Percentiles rank a stretch among this genome's conserved stretches.
Conservation (phyloP, 371 early-diverging fungal species). For the Rhizopus sp. region DNA sequence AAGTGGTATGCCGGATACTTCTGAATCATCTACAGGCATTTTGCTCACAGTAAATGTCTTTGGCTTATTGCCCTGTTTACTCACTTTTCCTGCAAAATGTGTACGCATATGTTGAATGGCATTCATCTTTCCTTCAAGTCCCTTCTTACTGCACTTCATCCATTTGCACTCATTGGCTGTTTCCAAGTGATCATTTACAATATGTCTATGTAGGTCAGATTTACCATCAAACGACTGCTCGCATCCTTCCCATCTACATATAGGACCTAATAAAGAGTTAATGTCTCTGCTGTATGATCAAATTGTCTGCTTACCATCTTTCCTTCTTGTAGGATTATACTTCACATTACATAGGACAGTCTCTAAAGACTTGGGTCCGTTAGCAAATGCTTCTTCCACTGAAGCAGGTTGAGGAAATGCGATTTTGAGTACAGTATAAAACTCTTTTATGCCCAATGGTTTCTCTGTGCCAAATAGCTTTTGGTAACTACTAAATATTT, state of each 20-base stretch:
- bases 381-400: constrained; percentile 26
- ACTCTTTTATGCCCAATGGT: constrained; percentile 45
- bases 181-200: constrained; percentile 45
- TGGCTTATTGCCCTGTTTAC: constrained; percentile 19
- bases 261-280: constrained; percentile 16
- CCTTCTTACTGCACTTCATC: constrained; percentile 52
- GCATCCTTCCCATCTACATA: constrained; percentile 54
- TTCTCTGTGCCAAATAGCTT: constrained; percentile 42
- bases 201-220: constrained; percentile 46
- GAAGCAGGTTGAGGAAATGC: constrained; percentile 48
- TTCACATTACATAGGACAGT: constrained; percentile 29
- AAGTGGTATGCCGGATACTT: constrained; percentile 71
- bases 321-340: constrained; percentile 32
- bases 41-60: constrained; percentile 20
- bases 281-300: neutral
- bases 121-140: constrained; percentile 22
- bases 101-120: constrained; percentile 54
- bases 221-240: constrained; percentile 35
- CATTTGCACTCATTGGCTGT: constrained; percentile 36
- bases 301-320: constrained; percentile 26
- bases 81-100: constrained; percentile 44
- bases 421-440: constrained; percentile 50
- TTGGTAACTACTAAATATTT: constrained; percentile 39
- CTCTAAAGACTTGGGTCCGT: constrained; percentile 17
- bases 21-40: constrained; percentile 51